phyloP scores from a whole-genome alignment of 2,329 filamentous ascomycete species.

The Fusarium metavorans region DNA sequence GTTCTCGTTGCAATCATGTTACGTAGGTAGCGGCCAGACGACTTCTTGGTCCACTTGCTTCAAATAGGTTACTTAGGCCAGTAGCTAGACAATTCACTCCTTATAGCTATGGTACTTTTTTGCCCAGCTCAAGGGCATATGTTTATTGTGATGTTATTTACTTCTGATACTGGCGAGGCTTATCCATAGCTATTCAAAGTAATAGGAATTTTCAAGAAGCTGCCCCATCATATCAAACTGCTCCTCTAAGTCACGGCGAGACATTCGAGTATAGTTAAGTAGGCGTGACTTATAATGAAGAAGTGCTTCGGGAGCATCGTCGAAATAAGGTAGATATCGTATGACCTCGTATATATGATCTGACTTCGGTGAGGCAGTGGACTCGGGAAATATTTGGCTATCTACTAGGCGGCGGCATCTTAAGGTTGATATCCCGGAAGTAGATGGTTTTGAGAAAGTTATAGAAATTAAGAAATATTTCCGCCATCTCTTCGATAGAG shows the following conservation, averaged over 20 bases:
- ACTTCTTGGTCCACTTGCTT: too few relatives aligned
- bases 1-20: too few relatives aligned
- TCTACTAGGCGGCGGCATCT: not conserved
- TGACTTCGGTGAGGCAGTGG: not conserved
- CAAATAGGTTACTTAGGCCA: too few relatives aligned
- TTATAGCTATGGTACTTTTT: too few relatives aligned
- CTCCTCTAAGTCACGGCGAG: not conserved
- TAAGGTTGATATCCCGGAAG: slow-evolving; percentile 1
- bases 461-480: slow-evolving; percentile 3
- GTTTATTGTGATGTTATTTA: too few relatives aligned
- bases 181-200: not conserved
- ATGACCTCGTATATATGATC: not conserved
- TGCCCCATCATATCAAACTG: not conserved
- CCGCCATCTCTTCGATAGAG: not conserved
- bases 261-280: not conserved
- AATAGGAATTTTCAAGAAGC: not conserved
- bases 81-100: too few relatives aligned
- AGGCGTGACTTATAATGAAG: slow-evolving; percentile 10
- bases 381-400: not conserved
- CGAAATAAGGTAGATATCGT: slow-evolving; percentile 1
- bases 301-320: not conserved
- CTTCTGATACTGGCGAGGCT: too few relatives aligned
- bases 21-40: too few relatives aligned
- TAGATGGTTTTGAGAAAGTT: slow-evolving; percentile 3
- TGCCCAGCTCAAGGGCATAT: too few relatives aligned